A percentile compares a stretch with the other conserved stretches of the same genome.
These are phyloP conservation scores for Diaporthe citri DNA, from an alignment of 2,329 filamentous ascomycete genomes.

Conservation along the genomic window DNA sequence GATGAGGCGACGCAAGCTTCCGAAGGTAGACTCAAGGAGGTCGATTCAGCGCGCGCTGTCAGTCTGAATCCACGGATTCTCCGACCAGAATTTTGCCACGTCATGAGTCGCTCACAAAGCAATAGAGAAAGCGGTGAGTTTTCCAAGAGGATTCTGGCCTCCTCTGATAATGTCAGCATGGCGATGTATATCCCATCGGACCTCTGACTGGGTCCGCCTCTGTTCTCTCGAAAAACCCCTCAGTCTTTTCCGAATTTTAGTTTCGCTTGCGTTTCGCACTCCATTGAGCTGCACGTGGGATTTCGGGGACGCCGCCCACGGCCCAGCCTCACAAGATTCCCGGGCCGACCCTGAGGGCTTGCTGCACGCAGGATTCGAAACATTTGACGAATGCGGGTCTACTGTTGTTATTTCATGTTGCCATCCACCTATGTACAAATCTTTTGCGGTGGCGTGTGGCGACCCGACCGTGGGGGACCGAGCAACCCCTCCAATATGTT, in stretches of 20 bases:
- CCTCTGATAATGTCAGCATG: background rate
- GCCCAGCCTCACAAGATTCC: background rate
- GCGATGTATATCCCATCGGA: background rate
- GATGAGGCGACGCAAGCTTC: background rate
- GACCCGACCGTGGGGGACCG: constrained; percentile 8
- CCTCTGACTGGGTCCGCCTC: background rate
- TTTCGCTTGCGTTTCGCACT: constrained; percentile 28
- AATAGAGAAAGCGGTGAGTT: constrained; percentile 12
- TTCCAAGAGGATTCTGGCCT: background rate
- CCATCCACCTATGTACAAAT: background rate
- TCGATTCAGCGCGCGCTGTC: background rate
- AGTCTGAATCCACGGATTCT: background rate
- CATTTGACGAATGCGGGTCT: background rate
- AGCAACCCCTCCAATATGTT: background rate
- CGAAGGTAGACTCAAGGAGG: background rate
- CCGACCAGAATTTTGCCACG: constrained; percentile 7
- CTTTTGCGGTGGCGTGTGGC: constrained; percentile 3
- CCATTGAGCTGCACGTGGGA: constrained; percentile 10
- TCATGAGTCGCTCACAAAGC: constrained; percentile 23
- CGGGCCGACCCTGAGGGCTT: constrained; percentile 15
- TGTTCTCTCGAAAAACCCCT: background rate
- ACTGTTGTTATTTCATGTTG: background rate
- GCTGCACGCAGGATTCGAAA: constrained; percentile 7
- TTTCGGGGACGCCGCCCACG: constrained; percentile 2
- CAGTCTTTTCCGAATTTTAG: background rate